Conservation (phyloP, 1,284 basidiomycete genomes). For the Puccinia horiana region DNA sequence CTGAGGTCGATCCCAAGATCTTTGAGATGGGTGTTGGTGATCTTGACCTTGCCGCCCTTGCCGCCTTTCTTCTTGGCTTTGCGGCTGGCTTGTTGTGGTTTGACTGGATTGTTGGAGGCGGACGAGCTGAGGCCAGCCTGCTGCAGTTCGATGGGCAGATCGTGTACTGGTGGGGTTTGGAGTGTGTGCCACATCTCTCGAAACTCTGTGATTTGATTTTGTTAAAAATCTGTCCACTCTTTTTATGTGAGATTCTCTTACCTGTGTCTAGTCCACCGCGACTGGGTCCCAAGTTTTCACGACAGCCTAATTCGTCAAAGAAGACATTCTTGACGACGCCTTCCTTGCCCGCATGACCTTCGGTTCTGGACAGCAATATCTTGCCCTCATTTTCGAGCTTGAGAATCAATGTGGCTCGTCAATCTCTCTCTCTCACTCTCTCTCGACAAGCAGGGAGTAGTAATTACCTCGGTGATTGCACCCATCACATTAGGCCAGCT, state of each 20-base stretch:
- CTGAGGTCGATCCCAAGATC: conserved; percentile 45
- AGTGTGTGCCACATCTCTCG: conserved; percentile 45
- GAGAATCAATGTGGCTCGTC: background rate
- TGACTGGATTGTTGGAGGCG: background rate
- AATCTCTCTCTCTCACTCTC: too few relatives aligned
- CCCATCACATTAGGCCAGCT: conserved; percentile 42
- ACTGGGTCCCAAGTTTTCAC: conserved; percentile 36
- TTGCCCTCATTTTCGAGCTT: conserved; percentile 49
- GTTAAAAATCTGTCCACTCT: too few relatives aligned
- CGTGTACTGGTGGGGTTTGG: conserved; percentile 26
- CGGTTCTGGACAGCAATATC: conserved; percentile 37
- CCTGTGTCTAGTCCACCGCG: conserved; percentile 42
- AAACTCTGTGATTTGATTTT: conserved; percentile 37
- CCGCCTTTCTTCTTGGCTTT: conserved; percentile 41
- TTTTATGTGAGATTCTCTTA: background rate
- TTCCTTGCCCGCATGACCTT: conserved; percentile 31
- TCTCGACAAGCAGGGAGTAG: background rate
- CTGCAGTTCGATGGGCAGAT: conserved; percentile 35
- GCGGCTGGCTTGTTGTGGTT: conserved; percentile 3
- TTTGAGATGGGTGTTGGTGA: conserved; percentile 49
- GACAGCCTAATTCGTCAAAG: conserved; percentile 42
- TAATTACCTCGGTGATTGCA: conserved; percentile 32
- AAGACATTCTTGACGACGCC: conserved; percentile 37
- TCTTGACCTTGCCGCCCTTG: conserved; percentile 46
- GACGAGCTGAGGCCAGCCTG: conserved; percentile 44